Percentiles rank a stretch among this genome's conserved stretches.
Conservation (phyloP, 352 stramenopile genomes). For the Ophiocytium majus region DNA sequence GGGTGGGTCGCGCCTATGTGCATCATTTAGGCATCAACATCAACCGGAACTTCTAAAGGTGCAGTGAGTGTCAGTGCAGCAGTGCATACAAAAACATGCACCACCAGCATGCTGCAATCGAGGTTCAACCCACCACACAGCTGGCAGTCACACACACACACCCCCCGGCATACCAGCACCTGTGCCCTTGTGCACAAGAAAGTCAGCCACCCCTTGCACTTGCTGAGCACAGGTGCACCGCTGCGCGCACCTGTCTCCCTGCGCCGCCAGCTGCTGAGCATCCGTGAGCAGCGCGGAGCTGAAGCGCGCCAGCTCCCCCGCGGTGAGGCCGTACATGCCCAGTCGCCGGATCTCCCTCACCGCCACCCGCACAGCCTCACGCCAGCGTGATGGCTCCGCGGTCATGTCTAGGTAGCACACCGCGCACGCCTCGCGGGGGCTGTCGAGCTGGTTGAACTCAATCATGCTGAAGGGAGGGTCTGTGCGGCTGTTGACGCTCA, state of each 20-base stretch:
- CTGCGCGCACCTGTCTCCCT: slow-evolving; percentile 67
- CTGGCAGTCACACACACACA: too few species aligned
- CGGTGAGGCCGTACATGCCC: slow-evolving; percentile 70
- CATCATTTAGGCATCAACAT: too few species aligned
- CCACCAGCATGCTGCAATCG: too few species aligned
- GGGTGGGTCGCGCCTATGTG: too few species aligned
- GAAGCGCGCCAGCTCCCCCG: slow-evolving; percentile 73
- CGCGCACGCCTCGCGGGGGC: slow-evolving; percentile 71
- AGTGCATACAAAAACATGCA: too few species aligned
- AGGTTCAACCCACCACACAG: too few species aligned
- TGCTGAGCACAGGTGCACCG: too few species aligned
- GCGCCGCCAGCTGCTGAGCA: slow-evolving; percentile 70
- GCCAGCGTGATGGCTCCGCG: slow-evolving; percentile 36
- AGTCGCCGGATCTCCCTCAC: slow-evolving; percentile 75
- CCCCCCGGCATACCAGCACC: too few species aligned
- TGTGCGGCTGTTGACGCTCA: slow-evolving; percentile 60
- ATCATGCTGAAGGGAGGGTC: slow-evolving; percentile 80
- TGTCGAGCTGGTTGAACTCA: slow-evolving; percentile 82
- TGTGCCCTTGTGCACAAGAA: too few species aligned
- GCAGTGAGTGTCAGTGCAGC: too few species aligned
- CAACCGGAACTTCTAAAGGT: too few species aligned
- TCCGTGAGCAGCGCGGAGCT: slow-evolving; percentile 71
- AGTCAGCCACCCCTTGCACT: too few species aligned
- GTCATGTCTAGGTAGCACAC: slow-evolving; percentile 80
- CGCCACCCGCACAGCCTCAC: slow-evolving; percentile 66